Conservation (phyloP, 495 filamentous ascomycete species). For the Lophiotrema nucula region DNA sequence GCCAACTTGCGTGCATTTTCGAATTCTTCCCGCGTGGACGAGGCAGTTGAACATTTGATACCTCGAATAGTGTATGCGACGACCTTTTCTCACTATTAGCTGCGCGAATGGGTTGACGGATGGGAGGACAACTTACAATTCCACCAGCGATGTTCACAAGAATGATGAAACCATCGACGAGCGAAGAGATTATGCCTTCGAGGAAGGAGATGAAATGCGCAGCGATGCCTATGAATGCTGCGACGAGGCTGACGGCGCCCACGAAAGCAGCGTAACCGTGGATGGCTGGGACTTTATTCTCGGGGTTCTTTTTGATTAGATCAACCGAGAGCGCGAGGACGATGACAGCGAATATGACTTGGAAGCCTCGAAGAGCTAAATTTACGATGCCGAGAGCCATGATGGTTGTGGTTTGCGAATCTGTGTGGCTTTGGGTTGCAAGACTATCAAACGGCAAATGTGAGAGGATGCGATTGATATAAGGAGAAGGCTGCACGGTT, state of each 20-base stretch:
- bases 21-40: too few relatives aligned
- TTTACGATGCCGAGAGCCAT: too few relatives aligned
- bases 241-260: not conserved
- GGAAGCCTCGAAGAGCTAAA: conserved; percentile 13
- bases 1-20: too few relatives aligned
- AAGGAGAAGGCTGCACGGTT: too few relatives aligned
- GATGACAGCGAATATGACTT: conserved; percentile 49
- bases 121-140: conserved; percentile 57
- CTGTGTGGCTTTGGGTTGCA: too few relatives aligned
- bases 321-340: conserved; percentile 50
- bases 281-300: not conserved
- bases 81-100: too few relatives aligned
- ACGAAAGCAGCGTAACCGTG: conserved; percentile 6
- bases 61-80: too few relatives aligned
- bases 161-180: conserved; percentile 1
- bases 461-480: too few relatives aligned
- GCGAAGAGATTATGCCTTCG: not conserved
- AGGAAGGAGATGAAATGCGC: not conserved
- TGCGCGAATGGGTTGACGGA: too few relatives aligned
- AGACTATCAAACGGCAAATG: too few relatives aligned
- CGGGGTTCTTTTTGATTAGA: conserved; percentile 47
- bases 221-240: conserved; percentile 13
- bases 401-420: too few relatives aligned
- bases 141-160: conserved; percentile 48
- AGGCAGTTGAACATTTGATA: too few relatives aligned